phyloP scores from a whole-genome alignment of 768 basidiomycete genomes.

The Pulveroboletus sp. region DNA sequence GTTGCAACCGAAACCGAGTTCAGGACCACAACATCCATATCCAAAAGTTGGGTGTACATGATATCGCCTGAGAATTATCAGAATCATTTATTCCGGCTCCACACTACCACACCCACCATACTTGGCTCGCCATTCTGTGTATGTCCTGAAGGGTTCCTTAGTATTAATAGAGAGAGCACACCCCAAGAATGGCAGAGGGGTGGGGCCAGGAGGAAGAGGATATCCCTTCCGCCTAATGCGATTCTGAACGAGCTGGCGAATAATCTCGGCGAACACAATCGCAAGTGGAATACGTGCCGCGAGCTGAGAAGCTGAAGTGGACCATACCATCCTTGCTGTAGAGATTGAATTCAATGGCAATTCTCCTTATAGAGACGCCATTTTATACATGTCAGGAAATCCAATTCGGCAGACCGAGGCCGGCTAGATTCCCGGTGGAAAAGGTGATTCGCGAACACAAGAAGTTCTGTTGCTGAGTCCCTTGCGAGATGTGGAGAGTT shows the following conservation, averaged over 20 bases:
- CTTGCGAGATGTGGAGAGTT: too few species aligned
- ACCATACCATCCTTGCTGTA: constrained; percentile 5
- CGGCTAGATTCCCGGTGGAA: too few species aligned
- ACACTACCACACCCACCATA: constrained; percentile 11
- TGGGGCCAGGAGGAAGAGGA: background rate
- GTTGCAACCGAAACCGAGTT: constrained; percentile 38
- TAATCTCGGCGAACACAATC: background rate
- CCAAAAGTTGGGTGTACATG: constrained; percentile 46
- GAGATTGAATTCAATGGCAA: background rate
- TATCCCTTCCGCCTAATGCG: constrained; percentile 8
- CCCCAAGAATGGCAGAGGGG: constrained; percentile 18
- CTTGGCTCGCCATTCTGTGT: constrained; percentile 13
- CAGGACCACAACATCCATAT: constrained; percentile 40
- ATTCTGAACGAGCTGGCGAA: background rate
- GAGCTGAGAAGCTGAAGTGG: constrained; percentile 4
- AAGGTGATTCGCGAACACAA: too few species aligned
- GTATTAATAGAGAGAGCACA: constrained; percentile 14
- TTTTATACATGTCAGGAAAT: constrained; percentile 4
- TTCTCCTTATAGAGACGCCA: background rate
- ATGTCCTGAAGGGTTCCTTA: constrained; percentile 13
- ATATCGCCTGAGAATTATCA: constrained; percentile 34
- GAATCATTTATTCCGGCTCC: background rate
- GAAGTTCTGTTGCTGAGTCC: too few species aligned
- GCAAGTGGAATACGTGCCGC: constrained; percentile 1
- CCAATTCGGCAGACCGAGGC: background rate